phyloP scores from a whole-genome alignment of 768 basidiomycete genomes.

The Pulveroboletus frians region DNA sequence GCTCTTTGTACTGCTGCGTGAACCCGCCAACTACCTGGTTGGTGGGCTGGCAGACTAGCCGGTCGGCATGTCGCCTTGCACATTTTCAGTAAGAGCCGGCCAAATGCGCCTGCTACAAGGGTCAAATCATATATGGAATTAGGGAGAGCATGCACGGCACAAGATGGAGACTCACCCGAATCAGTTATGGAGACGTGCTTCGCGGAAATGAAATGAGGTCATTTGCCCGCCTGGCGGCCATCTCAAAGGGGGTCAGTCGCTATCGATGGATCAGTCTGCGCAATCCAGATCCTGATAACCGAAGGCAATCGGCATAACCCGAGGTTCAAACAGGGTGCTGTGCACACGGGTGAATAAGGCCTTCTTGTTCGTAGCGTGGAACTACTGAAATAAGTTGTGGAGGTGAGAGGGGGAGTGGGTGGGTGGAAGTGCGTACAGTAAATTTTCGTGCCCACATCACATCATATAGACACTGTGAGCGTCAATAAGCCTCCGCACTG shows the following conservation, averaged over 20 bases:
- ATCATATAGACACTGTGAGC: not conserved
- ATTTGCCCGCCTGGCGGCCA: not conserved
- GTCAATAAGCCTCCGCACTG: too few relatives aligned
- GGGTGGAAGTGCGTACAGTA: not conserved
- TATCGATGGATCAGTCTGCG: not conserved
- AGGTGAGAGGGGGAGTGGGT: not conserved
- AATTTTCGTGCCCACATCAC: not conserved
- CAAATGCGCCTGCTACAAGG: not conserved
- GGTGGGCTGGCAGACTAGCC: not conserved
- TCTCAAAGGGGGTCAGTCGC: not conserved
- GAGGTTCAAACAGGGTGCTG: too few relatives aligned
- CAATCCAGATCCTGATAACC: not conserved
- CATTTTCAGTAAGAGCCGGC: not conserved
- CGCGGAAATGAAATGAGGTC: not conserved
- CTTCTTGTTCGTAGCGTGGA: not conserved
- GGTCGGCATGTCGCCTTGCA: not conserved
- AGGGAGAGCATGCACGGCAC: not conserved
- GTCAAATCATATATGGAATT: not conserved
- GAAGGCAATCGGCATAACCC: not conserved
- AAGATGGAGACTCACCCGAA: not conserved
- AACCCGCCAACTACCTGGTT: not conserved
- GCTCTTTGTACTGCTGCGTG: not conserved
- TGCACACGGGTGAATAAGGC: too few relatives aligned
- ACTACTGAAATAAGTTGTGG: not conserved
- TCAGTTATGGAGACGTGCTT: not conserved